Evolutionary conservation across 345 rosid species (phyloP), one percentile per base, ranked within the genome.

Genomic region (Lepidium aucheri): DNA sequence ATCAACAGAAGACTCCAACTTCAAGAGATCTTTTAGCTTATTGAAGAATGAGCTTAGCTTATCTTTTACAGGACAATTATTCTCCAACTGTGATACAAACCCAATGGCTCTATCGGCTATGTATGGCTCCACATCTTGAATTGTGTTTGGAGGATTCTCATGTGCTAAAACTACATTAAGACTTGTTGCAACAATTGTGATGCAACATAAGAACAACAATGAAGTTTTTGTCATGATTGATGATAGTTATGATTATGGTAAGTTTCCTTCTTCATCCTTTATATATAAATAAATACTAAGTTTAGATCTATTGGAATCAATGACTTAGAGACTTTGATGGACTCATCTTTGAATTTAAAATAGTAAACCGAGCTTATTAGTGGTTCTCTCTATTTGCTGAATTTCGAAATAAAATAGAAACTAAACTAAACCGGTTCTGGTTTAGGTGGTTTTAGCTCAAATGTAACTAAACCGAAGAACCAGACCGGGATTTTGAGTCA

Each of bases 261-360:
- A 42, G 9, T 30, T 7, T 22, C 36, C 6, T 73, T 42, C 50
- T 52, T 51, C 16, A 17, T 50, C 24, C 26, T 57, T 20, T 54
- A 72, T 51, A 58, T 73, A 59, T 28, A 28, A 28, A 28, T 6
- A 32, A 41, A 47, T 9, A 9, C 70, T 66, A 73, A 51, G 17
- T 66, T 66, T 73, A 60, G 77, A 59, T 26, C 24, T 65, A 42
- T 64, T 16, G 61, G 61, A 73, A 73, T 44, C 18, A 52, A 42
- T 66, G 72, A 66, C 55, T 60, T 58, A n/a, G 77, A 73, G 77
- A 73, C 15, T 45, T 66, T 43, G 42, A 73, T 66, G 77, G 77
- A 50, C 36, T 36, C 15, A 24, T 59, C 67, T 66, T 59, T 44
- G 8, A 63, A 35, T 38, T 26, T 33, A 70, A 62, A 69, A 59